Evolutionary conservation across 2,329 filamentous ascomycete genomes (phyloP).

Genomic region (Ambrosiella cleistominuta): DNA sequence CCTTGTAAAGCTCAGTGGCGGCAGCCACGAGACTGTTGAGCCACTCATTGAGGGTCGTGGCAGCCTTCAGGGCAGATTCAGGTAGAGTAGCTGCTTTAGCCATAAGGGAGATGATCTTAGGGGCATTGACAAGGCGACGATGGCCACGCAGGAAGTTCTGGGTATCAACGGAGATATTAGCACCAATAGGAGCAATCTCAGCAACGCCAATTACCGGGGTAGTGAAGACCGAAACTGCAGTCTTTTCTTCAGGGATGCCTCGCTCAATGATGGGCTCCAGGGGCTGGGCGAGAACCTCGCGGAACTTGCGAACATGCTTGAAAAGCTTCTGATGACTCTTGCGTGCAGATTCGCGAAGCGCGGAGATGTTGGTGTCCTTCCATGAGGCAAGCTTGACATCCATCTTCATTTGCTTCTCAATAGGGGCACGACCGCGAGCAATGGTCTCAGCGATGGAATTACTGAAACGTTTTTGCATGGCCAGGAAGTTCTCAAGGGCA

Average conservation of each 20-base stretch:
- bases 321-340: constrained; percentile 86
- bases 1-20: constrained; percentile 56
- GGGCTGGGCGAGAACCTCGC: constrained; percentile 57
- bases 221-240: constrained; percentile 13
- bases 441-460: constrained; percentile 47
- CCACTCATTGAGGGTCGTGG: constrained; percentile 47
- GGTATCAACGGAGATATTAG: background rate
- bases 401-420: constrained; percentile 90
- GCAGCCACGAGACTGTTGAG: constrained; percentile 42
- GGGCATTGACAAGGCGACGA: constrained; percentile 52
- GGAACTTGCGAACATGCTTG: constrained; percentile 78
- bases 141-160: constrained; percentile 22
- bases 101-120: constrained; percentile 60
- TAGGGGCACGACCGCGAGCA: constrained; percentile 43
- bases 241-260: constrained; percentile 37
- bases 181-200: constrained; percentile 4
- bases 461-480: constrained; percentile 57
- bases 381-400: constrained; percentile 87
- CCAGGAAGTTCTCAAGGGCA: constrained; percentile 59
- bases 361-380: constrained; percentile 93
- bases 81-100: constrained; percentile 38
- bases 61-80: constrained; percentile 34
- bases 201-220: constrained; percentile 6
- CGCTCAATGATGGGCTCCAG: constrained; percentile 46
- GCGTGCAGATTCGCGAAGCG: constrained; percentile 72